These are phyloP conservation scores for Aspergillaceae sp. DNA, from an alignment of 2,329 filamentous ascomycete species.

Conservation along the genomic window DNA sequence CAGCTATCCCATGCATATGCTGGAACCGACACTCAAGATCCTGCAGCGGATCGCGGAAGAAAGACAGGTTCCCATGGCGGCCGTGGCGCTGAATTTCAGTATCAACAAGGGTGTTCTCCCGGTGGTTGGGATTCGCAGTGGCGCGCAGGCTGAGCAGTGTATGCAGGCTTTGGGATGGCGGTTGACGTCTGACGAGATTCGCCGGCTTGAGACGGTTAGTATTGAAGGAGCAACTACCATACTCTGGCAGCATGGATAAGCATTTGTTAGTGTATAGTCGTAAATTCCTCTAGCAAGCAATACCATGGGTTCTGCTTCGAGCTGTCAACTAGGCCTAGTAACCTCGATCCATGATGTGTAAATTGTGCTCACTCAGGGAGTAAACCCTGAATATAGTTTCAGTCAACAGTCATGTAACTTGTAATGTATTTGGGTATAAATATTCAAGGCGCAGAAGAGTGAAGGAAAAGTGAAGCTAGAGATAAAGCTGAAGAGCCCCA, in stretches of 20 bases:
- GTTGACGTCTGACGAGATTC: conserved; percentile 34
- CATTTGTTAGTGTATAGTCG: neutral
- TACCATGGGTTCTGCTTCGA: neutral
- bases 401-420: too few relatives aligned
- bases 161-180: conserved; percentile 36
- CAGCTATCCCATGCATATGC: conserved; percentile 37
- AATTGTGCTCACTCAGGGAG: neutral
- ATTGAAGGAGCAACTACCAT: conserved; percentile 32
- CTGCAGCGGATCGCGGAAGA: conserved; percentile 30
- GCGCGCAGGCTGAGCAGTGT: conserved; percentile 34
- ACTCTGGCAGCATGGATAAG: conserved; percentile 38
- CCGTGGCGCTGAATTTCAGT: conserved; percentile 39
- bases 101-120: conserved; percentile 39
- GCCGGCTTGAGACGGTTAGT: conserved; percentile 33
- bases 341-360: neutral
- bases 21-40: conserved; percentile 31
- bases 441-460: neutral
- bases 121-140: conserved; percentile 34
- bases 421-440: too few relatives aligned
- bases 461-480: neutral
- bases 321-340: neutral
- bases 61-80: conserved; percentile 25
- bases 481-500: neutral
- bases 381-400: too few relatives aligned
- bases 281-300: neutral